Evolutionary conservation across 2,329 filamentous ascomycete genomes (phyloP).

Genomic region (Ascochyta koolunga): DNA sequence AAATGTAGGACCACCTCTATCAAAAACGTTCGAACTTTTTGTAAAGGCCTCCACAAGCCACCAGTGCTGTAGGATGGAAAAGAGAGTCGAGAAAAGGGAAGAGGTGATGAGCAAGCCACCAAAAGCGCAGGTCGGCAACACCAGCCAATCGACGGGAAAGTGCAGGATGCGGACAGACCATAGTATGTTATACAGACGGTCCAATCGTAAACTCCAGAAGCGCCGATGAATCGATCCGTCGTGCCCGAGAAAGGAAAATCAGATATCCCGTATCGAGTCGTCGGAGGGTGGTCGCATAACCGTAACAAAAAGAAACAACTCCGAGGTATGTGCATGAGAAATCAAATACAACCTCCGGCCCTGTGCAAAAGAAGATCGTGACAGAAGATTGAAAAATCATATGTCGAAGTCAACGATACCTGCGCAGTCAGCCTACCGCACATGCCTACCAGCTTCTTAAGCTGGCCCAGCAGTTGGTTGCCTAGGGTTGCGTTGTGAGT

Average conservation of each 20-base stretch:
- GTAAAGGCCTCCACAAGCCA: slow-evolving; percentile 9
- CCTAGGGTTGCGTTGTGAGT: slow-evolving; percentile 43
- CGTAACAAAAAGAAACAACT: slow-evolving; percentile 36
- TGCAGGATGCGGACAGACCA: slow-evolving; percentile 38
- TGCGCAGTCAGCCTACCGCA: slow-evolving; percentile 35
- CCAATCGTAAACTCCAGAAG: slow-evolving; percentile 42
- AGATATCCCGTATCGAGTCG: slow-evolving; percentile 46
- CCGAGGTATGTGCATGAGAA: slow-evolving; percentile 37
- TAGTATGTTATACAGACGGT: slow-evolving; percentile 48
- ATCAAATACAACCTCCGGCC: slow-evolving; percentile 31
- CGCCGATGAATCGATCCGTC: slow-evolving; percentile 44
- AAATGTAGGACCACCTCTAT: slow-evolving; percentile 8
- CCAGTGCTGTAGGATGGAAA: slow-evolving; percentile 10
- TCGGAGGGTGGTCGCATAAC: slow-evolving; percentile 39
- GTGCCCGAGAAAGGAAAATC: slow-evolving; percentile 36
- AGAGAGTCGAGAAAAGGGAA: slow-evolving; percentile 2
- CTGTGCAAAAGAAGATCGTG: slow-evolving; percentile 41
- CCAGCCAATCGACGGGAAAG: slow-evolving; percentile 36
- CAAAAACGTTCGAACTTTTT: slow-evolving; percentile 15
- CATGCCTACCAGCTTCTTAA: slow-evolving; percentile 23
- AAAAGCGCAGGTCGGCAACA: slow-evolving; percentile 24
- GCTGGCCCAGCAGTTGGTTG: slow-evolving; percentile 41
- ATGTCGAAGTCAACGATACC: slow-evolving; percentile 35
- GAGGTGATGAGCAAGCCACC: not conserved
- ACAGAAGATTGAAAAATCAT: slow-evolving; percentile 26